Base-by-base conservation (phyloP, 2,329 filamentous ascomycete genomes). In the Penicillium sp. region DNA sequence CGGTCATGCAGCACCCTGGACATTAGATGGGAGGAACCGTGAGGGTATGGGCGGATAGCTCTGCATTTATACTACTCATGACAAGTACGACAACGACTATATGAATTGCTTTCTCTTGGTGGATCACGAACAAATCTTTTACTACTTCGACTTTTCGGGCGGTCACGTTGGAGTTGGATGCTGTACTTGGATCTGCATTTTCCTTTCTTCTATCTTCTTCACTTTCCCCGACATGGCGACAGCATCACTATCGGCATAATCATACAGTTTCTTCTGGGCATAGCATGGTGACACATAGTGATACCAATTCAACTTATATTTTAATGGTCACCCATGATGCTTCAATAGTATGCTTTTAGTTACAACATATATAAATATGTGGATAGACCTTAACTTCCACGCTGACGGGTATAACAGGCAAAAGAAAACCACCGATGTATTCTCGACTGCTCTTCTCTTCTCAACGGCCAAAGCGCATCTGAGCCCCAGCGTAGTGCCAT, bases 401-500 rank as follows among this genome's bases (percentile, higher is more conserved):
- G 49, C 44, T 46, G 33, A 43, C 46, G 44, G 49, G 42, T 52
- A 51, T 54, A 47, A 49, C 49, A 51, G 25, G 29, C 24, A 15
- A 43, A 6, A 4, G 28, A 32, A 42, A 33, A 8, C 20, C 39
- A 39, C 29, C 10, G 38, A 44, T 8, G 27, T 24, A 10, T 18
- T 9, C 12, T 18, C 27, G 10, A 10, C 23, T 3, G 20, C 10
- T 6, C 24, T 28, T 15, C 31, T 29, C 6, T 5, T 29, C 27
- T 53, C 39, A 84, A 62, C 79, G 72, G 25, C 91, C 91, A 62
- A 91, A 83, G 50, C 91, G 82, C 81, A 97, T 95, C 70, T 95
- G 88, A 3, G 91, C 92, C 58, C 84, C 85, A 8, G 89, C 87
- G 72, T 83, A 98, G 62, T 86, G 89, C 69, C 88, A 86, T 60